These are phyloP conservation scores for Russula griseocarnosa DNA, from an alignment of 768 basidiomycete genomes.

Conservation along the genomic window DNA sequence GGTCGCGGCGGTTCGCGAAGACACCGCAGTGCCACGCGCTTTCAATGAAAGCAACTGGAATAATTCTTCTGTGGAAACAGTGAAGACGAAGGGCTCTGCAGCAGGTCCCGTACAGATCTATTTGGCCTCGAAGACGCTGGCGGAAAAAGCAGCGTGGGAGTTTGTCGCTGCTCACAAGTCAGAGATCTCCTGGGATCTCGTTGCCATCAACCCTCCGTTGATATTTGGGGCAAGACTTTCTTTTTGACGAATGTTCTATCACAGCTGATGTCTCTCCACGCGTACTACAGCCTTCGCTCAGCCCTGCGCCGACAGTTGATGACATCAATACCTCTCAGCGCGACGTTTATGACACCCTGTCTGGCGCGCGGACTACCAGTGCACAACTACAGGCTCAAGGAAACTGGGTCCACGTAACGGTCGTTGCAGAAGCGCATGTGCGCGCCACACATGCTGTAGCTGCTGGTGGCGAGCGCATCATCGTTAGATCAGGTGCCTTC, in stretches of 20 bases:
- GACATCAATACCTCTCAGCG: conserved; percentile 23
- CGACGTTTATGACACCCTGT: conserved; percentile 11
- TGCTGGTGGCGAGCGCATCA: conserved; percentile 20
- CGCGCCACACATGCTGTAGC: neutral
- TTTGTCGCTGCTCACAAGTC: conserved; percentile 44
- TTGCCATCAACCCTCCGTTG: conserved; percentile 51
- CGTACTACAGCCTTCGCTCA: conserved; percentile 33
- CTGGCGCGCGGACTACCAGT: neutral
- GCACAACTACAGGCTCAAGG: conserved; percentile 2
- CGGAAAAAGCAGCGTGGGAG: conserved; percentile 57
- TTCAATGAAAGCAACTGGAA: conserved; percentile 47
- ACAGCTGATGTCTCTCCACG: neutral
- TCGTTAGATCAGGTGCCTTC: conserved; percentile 12
- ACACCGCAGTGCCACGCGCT: conserved; percentile 28
- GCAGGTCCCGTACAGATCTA: conserved; percentile 46
- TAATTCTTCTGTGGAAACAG: conserved; percentile 41
- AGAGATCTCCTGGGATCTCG: conserved; percentile 48
- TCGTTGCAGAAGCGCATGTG: conserved; percentile 19
- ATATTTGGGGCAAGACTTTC: conserved; percentile 15
- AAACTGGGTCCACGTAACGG: conserved; percentile 12
- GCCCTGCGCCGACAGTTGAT: conserved; percentile 13
- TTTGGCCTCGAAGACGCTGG: conserved; percentile 52
- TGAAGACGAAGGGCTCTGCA: conserved; percentile 47
- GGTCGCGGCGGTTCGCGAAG: conserved; percentile 42
- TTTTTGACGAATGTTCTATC: neutral